Evolutionary conservation across 2,329 filamentous ascomycete genomes (phyloP).

Genomic region (Leptodontidium sp.): DNA sequence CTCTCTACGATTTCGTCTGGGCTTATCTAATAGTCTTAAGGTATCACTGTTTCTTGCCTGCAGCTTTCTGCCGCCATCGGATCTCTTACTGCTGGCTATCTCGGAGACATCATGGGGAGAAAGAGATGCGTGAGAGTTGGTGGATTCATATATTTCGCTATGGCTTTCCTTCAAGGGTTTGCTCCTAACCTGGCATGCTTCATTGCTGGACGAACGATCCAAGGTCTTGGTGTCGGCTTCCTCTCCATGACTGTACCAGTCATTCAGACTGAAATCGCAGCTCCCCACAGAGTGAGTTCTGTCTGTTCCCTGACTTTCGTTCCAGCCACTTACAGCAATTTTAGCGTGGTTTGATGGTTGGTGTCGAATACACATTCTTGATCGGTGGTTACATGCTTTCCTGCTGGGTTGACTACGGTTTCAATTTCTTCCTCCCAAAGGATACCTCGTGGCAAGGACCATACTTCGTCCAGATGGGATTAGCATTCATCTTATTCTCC

Average conservation of each 20-base stretch:
- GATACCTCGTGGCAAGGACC: conserved; percentile 20
- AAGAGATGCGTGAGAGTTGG: conserved; percentile 18
- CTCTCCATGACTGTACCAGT: conserved; percentile 21
- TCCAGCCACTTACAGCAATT: too few species aligned
- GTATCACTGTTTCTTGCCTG: conserved; percentile 19
- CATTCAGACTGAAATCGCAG: conserved; percentile 21
- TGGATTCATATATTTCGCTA: conserved; percentile 18
- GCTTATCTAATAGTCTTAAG: background rate
- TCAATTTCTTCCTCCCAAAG: conserved; percentile 21
- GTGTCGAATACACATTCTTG: conserved; percentile 21
- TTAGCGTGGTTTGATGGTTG: conserved; percentile 22
- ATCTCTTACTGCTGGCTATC: conserved; percentile 13
- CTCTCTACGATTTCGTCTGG: too few species aligned
- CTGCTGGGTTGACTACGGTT: conserved; percentile 23
- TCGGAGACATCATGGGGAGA: conserved; percentile 17
- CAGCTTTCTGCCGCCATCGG: conserved; percentile 13
- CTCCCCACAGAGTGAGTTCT: conserved; percentile 16
- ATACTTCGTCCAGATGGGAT: conserved; percentile 16
- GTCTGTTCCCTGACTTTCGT: background rate
- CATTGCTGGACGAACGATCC: conserved; percentile 18
- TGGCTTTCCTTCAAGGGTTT: conserved; percentile 16
- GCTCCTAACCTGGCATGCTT: conserved; percentile 7
- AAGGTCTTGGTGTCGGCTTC: conserved; percentile 24
- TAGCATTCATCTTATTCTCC: conserved; percentile 16
- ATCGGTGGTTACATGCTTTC: conserved; percentile 23